Evolutionary conservation across 768 basidiomycete species (phyloP).

Genomic region (Ramaria sp.): DNA sequence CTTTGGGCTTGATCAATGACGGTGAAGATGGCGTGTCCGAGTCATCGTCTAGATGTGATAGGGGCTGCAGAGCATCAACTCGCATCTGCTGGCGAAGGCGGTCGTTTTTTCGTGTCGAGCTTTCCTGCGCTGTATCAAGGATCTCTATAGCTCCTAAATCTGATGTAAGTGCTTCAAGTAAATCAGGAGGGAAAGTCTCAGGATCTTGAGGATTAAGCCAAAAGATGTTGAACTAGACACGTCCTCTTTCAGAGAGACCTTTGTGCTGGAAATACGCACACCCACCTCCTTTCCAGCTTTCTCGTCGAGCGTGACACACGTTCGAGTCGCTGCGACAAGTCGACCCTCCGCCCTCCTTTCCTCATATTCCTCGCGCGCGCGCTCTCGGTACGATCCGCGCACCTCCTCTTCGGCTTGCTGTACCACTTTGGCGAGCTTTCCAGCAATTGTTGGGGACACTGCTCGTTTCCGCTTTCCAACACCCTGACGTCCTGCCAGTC

Average conservation of each 20-base stretch:
- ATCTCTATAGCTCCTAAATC: slow-evolving; percentile 14
- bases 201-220: slow-evolving; percentile 62
- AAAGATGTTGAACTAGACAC: slow-evolving; percentile 66
- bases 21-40: slow-evolving; percentile 9
- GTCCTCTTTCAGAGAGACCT: slow-evolving; percentile 6
- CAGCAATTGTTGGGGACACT: slow-evolving; percentile 49
- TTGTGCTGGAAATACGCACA: slow-evolving; percentile 9
- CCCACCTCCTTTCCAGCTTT: slow-evolving; percentile 54
- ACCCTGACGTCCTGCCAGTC: slow-evolving; percentile 75
- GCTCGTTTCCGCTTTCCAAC: slow-evolving; percentile 48
- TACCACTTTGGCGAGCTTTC: slow-evolving; percentile 59
- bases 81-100: slow-evolving; percentile 69
- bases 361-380: slow-evolving; percentile 63
- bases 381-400: slow-evolving; percentile 54
- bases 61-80: slow-evolving; percentile 53
- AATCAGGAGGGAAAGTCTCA: slow-evolving; percentile 54
- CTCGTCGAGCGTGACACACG: slow-evolving; percentile 68
- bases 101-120: slow-evolving; percentile 23
- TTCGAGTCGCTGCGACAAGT: slow-evolving; percentile 60
- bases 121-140: slow-evolving; percentile 11
- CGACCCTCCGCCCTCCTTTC: slow-evolving; percentile 63
- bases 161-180: slow-evolving; percentile 41
- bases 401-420: slow-evolving; percentile 34
- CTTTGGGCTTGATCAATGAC: not conserved
- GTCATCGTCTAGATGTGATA: slow-evolving; percentile 11